Evolutionary conservation across 202 grass and related monocot species (phyloP), one percentile per base, ranked within the genome.

Genomic region (Eragrostis tef): DNA sequence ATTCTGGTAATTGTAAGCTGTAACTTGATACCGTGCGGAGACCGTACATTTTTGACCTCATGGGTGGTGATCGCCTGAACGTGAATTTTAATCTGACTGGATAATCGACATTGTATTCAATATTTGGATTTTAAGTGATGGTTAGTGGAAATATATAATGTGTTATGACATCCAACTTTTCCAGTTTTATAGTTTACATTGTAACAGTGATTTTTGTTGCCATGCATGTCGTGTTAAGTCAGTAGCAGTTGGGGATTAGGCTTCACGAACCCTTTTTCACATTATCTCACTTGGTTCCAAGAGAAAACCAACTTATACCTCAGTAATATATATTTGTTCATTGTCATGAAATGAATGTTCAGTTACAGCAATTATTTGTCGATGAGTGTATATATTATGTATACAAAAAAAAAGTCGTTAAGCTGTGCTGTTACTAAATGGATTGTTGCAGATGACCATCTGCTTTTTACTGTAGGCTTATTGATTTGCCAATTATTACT

Each of bases 21-120:
- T 34, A 51, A 66, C 16, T 81, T 49, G 5, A 1, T 51, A 51
- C 26, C 11, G 15, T 50, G 42, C 48, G 8, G 34, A 39, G 34
- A 39, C 34, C 34, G 4, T 39, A 39, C 34, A 39, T 39, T 39
- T 39, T 39, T 39, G 4, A 39, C 5, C 34, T 39, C 34, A 39
- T 39, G 34, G 34, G 3, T 39, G 6, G 34, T 39, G 34, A 71
- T 73, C 41, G 4, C 63, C 42, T 47, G 17, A 31, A 36, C 44
- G n/a, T 70, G 19, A 34, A 76, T 47, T n/a, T 85, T 42, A 44
- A 66, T 53, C 19, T 56, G 5, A 86, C 46, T 67, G 73, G 73
- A 46, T 12, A 17, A 16, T 60, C 9, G 21, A 59, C 59, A 1
- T 25, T 75, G 24, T 75, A 60, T 75, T 44, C 36, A 60, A 15